Evolutionary conservation across 805 yeast species (phyloP).

Genomic region (Wickerhamiella sergipiensis): DNA sequence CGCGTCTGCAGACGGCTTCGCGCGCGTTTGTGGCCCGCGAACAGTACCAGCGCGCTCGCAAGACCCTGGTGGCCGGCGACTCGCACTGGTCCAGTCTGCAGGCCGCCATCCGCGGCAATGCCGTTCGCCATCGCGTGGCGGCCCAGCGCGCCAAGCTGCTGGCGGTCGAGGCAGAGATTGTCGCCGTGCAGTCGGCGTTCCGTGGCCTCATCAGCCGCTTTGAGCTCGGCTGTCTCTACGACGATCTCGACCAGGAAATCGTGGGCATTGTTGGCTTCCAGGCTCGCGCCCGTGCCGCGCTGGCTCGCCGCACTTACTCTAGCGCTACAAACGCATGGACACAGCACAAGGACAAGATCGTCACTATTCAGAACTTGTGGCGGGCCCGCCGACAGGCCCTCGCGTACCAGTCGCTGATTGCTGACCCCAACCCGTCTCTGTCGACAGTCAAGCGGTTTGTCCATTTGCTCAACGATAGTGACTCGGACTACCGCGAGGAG

Average conservation of each 20-base stretch:
- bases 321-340: constrained; percentile 35
- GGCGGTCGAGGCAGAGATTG: constrained; percentile 6
- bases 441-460: constrained; percentile 66
- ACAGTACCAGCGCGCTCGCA: background rate
- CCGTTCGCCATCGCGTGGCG: constrained; percentile 12
- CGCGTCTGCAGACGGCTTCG: constrained; percentile 4
- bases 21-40: constrained; percentile 4
- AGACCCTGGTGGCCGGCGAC: background rate
- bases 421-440: constrained; percentile 63
- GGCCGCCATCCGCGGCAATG: constrained; percentile 12
- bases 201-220: constrained; percentile 27
- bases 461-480: constrained; percentile 56
- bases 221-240: constrained; percentile 20
- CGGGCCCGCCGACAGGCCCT: constrained; percentile 52
- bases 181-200: constrained; percentile 25
- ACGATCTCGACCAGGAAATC: constrained; percentile 25
- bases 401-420: constrained; percentile 61
- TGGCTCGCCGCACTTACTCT: constrained; percentile 18
- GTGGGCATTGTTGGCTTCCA: constrained; percentile 23
- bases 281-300: constrained; percentile 22
- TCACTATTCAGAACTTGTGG: constrained; percentile 61
- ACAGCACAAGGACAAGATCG: constrained; percentile 41
- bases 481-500: constrained; percentile 63
- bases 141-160: constrained; percentile 1
- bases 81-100: constrained; percentile 10